Base-by-base conservation (phyloP, 805 yeast species). In the Suhomyces emberorum region DNA sequence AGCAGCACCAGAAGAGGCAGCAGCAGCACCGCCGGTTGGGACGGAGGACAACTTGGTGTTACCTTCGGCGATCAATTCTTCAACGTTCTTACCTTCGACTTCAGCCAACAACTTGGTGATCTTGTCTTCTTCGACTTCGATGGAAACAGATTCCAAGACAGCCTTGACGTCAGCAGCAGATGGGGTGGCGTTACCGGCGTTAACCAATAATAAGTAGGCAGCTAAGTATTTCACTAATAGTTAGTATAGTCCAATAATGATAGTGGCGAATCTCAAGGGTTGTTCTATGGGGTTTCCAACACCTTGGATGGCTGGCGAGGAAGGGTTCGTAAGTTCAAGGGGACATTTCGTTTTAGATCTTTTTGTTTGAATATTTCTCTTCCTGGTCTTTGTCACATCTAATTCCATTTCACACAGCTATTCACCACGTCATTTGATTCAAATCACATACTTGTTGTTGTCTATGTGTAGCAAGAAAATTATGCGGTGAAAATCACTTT, bases 181-280 rank as follows among this genome's bases (percentile, higher is more conserved):
- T 55, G 71, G 71, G 44, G 69, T 42, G 42, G 67, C 46, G 65
- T 65, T 64, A 52, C 71, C 71, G 60, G 69, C 70, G 65, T 63
- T 63, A 48, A 63, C 67, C 60, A 65, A 64, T 59, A 65, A 63
- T 55, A 65, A 63, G 68, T 65, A 65, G 54, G 71, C 71, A 58
- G 71, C 71, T 55, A 65, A 59, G 69, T 65, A 65, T 63, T 64
- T 65, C 71, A 65, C 66, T 63, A 18, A 20, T 27, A 17, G 62
- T 58, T 57, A 57, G 63, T 56, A 55, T 29, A 24, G 27, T n/a
- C n/a, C n/a, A n/a, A n/a, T n/a, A n/a, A n/a, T n/a, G n/a, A n/a
- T n/a, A n/a, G n/a, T n/a, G n/a, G n/a, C n/a, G n/a, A n/a, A n/a
- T n/a, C n/a, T 20, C 22, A 20, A 7, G 22, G 22, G 7, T 7